These are phyloP conservation scores for Vigna mungo DNA, from an alignment of 306 rosid genomes.

Conservation along the genomic window DNA sequence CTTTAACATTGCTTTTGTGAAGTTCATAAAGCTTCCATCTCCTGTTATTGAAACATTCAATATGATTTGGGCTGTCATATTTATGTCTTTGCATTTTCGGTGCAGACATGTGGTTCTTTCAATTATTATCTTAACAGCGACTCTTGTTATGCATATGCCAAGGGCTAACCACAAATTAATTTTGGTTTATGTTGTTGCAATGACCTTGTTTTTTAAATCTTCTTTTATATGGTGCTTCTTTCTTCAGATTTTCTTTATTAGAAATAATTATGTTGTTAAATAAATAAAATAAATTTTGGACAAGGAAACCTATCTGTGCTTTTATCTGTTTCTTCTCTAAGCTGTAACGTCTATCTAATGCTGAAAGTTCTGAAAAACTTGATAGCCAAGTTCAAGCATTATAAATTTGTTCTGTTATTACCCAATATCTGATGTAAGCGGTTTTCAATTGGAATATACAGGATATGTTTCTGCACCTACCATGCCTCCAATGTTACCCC, in stretches of 20 bases:
- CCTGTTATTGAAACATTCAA: conserved; percentile 26
- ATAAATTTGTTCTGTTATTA: conserved; percentile 5
- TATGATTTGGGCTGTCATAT: conserved; percentile 8
- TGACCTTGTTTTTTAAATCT: not conserved
- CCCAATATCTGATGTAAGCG: conserved; percentile 19
- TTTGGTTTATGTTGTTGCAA: conserved; percentile 4
- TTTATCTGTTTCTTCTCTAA: conserved; percentile 15
- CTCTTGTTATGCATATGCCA: not conserved
- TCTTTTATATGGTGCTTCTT: not conserved
- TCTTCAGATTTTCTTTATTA: conserved; percentile 2
- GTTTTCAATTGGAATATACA: conserved; percentile 37
- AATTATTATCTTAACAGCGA: not conserved
- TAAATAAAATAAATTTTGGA: not conserved
- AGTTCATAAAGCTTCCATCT: conserved; percentile 6
- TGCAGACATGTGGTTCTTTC: not conserved
- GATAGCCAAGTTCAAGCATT: conserved; percentile 28
- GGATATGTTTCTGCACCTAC: conserved; percentile 50
- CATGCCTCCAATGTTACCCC: conserved; percentile 56
- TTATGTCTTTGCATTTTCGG: conserved; percentile 23
- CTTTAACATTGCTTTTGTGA: not conserved
- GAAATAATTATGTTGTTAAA: not conserved
- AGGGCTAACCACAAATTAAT: not conserved
- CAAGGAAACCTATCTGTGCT: not conserved
- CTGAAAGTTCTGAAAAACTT: conserved; percentile 20
- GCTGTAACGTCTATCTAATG: conserved; percentile 20